These are phyloP conservation scores for Gynostemma pentaphyllum DNA, from an alignment of 306 rosid genomes.

Conservation along the genomic window DNA sequence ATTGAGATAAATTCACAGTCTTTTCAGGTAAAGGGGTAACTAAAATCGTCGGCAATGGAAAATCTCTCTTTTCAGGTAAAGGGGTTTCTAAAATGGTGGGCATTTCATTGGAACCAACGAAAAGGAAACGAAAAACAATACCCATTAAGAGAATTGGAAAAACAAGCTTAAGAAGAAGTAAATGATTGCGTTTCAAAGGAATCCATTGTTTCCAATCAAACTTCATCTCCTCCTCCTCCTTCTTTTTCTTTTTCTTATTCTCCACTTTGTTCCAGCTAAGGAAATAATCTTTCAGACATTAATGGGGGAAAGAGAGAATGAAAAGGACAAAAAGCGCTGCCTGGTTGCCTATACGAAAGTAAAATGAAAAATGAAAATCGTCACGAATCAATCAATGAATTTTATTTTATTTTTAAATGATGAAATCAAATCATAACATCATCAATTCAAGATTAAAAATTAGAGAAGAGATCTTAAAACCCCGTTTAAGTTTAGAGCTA, in stretches of 20 bases:
- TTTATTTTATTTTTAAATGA: not conserved
- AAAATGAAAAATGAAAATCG: not conserved
- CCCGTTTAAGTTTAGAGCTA: too few species aligned
- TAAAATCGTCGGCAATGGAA: not conserved
- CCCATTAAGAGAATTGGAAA: constrained; percentile 39
- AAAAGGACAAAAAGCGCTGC: not conserved
- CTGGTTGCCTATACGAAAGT: not conserved
- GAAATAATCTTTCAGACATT: not conserved
- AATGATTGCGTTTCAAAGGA: constrained; percentile 28
- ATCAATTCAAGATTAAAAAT: too few species aligned
- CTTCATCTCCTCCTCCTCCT: too few species aligned
- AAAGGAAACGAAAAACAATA: constrained; percentile 46
- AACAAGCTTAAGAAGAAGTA: constrained; percentile 33
- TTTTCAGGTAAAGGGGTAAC: not conserved
- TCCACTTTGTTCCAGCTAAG: not conserved
- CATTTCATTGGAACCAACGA: constrained; percentile 33
- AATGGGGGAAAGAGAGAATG: not conserved
- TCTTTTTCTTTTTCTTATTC: too few species aligned
- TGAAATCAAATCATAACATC: not conserved
- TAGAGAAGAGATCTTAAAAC: too few species aligned
- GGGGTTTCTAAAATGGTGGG: constrained; percentile 34
- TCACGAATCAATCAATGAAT: too few species aligned
- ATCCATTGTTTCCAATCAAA: constrained; percentile 30
- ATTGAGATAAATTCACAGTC: not conserved
- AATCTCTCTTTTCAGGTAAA: not conserved